Conservation (phyloP, 2,329 filamentous ascomycete species). For the Diaporthe sp. region DNA sequence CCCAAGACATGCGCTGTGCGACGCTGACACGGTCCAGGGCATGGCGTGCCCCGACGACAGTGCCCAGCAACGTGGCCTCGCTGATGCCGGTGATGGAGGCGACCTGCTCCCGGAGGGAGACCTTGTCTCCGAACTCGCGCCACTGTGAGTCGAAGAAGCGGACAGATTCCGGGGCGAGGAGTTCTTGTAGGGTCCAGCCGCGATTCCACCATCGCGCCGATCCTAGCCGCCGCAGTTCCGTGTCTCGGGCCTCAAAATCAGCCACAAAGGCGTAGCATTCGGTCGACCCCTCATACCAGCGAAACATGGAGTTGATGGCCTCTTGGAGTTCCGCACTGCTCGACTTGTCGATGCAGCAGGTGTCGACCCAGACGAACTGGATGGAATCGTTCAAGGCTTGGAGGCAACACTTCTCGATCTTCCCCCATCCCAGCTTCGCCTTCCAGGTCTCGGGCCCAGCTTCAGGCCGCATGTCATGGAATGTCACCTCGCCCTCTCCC, state of each 20-base stretch:
- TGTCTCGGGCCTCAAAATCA: neutral
- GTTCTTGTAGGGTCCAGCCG: constrained; percentile 27
- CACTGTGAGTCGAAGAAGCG: neutral
- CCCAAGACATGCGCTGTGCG: constrained; percentile 10
- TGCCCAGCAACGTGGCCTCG: neutral
- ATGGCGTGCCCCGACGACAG: neutral
- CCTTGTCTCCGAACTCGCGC: neutral
- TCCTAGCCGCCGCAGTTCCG: neutral
- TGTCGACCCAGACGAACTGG: constrained; percentile 7
- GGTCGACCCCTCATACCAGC: constrained; percentile 1
- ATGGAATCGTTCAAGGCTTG: neutral
- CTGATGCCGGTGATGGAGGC: neutral
- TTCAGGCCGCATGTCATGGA: neutral
- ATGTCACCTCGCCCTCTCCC: neutral
- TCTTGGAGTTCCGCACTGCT: too few relatives aligned
- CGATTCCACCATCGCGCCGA: constrained; percentile 2
- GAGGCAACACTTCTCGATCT: neutral
- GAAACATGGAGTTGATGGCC: too few relatives aligned
- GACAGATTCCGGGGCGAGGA: neutral
- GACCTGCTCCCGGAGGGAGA: neutral
- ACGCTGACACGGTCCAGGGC: neutral
- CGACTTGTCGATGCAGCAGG: too few relatives aligned
- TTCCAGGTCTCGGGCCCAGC: neutral
- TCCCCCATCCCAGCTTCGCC: neutral
- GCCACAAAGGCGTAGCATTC: constrained; percentile 17